Percentiles rank a stretch among this genome's conserved stretches.
Conservation (phyloP, 768 basidiomycete species). For the Lactarius deliciosus region DNA sequence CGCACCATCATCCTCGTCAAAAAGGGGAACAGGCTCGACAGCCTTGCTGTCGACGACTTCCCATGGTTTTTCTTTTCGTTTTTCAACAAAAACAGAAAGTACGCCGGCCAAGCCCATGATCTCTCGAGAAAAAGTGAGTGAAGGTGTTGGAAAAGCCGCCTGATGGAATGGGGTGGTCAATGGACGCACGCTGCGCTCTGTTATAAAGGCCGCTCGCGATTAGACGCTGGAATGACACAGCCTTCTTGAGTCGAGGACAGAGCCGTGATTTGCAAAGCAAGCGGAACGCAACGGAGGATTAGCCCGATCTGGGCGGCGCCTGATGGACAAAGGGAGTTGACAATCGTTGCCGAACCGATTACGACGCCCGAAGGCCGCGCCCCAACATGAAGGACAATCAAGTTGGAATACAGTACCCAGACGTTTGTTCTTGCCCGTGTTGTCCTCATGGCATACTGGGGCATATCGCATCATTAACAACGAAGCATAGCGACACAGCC, state of each 20-base stretch:
- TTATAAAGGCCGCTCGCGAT: conserved; percentile 17
- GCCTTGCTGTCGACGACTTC: conserved; percentile 70
- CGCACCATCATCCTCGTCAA: conserved; percentile 59
- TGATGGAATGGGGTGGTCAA: conserved; percentile 3
- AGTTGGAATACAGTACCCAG: neutral
- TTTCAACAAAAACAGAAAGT: conserved; percentile 45
- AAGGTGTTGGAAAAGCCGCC: neutral
- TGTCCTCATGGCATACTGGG: neutral
- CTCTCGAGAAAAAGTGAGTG: conserved; percentile 9
- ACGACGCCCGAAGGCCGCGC: conserved; percentile 1
- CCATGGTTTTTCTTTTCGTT: conserved; percentile 61
- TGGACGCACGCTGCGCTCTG: conserved; percentile 2
- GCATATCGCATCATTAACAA: neutral
- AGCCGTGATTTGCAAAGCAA: conserved; percentile 14
- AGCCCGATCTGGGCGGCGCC: neutral
- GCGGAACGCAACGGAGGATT: conserved; percentile 6
- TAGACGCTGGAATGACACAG: conserved; percentile 27
- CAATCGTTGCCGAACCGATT: conserved; percentile 20
- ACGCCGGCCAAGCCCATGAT: conserved; percentile 30
- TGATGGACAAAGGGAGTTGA: neutral
- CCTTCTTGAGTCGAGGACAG: conserved; percentile 2
- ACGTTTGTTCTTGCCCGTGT: neutral
- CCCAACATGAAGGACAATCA: neutral
- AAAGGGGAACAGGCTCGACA: conserved; percentile 64
- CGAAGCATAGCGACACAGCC: neutral